phyloP scores from a whole-genome alignment of 331 rosid species.

The Ulmus americana region DNA sequence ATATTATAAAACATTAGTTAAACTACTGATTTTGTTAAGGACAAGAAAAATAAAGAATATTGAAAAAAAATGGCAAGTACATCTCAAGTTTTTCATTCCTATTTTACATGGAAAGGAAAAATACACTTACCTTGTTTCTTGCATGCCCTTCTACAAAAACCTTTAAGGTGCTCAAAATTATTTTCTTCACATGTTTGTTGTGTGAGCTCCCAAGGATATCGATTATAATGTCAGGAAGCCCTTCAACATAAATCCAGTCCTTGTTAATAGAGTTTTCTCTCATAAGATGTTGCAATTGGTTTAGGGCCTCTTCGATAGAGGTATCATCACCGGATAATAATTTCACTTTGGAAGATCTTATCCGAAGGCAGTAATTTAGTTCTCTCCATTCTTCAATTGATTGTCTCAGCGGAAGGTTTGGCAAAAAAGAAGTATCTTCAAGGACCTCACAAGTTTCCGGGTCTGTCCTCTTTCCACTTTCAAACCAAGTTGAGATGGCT shows the following conservation, averaged over 20 bases:
- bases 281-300: conserved; percentile 52
- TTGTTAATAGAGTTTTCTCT: conserved; percentile 63
- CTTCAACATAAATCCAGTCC: conserved; percentile 74
- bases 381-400: conserved; percentile 89
- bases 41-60: conserved; percentile 1
- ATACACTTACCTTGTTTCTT: conserved; percentile 58
- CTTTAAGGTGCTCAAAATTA: conserved; percentile 55
- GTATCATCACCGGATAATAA: conserved; percentile 29
- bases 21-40: background rate
- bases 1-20: conserved; percentile 6
- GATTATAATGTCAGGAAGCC: conserved; percentile 43
- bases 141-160: conserved; percentile 59
- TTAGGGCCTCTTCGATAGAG: conserved; percentile 40
- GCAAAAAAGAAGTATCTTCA: conserved; percentile 50
- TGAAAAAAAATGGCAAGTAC: background rate
- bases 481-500: conserved; percentile 56
- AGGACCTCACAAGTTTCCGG: conserved; percentile 59
- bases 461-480: conserved; percentile 41
- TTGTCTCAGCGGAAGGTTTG: conserved; percentile 60
- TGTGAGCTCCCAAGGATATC: conserved; percentile 41
- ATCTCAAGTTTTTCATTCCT: background rate
- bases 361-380: conserved; percentile 57
- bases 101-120: background rate
- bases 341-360: conserved; percentile 46
- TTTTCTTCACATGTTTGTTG: conserved; percentile 48